Conservation (phyloP, 116 monocot genomes). For the Cymodocea nodosa region DNA sequence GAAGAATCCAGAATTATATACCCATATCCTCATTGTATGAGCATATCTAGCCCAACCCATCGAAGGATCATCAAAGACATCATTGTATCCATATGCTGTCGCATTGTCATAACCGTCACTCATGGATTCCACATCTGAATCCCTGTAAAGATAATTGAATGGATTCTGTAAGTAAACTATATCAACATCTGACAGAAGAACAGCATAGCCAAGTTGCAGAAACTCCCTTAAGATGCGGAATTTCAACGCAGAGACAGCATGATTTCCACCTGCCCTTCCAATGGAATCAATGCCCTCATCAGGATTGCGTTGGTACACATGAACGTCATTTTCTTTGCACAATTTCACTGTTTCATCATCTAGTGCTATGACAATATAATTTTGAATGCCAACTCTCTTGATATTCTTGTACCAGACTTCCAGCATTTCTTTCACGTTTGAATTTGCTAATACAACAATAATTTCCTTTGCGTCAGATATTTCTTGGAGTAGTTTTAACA, state of each 20-base stretch:
- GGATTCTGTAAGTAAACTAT: conserved; percentile 85
- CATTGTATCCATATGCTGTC: conserved; percentile 86
- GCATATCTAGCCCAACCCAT: conserved; percentile 99
- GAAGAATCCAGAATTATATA: conserved; percentile 95
- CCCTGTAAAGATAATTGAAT: conserved; percentile 75
- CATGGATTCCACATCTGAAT: conserved; percentile 95
- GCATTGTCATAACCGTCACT: conserved; percentile 76
- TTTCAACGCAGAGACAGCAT: conserved; percentile 86
- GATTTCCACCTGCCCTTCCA: conserved; percentile 55
- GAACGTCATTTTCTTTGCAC: conserved; percentile 67
- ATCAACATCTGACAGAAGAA: conserved; percentile 96
- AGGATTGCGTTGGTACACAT: conserved; percentile 56
- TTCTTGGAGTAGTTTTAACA: conserved; percentile 56
- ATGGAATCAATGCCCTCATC: conserved; percentile 62
- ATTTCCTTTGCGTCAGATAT: conserved; percentile 62
- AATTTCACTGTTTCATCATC: conserved; percentile 64
- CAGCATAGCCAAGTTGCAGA: conserved; percentile 85
- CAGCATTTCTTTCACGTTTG: conserved; percentile 72
- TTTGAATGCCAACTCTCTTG: conserved; percentile 66
- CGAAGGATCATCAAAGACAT: conserved; percentile 81
- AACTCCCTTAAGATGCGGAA: conserved; percentile 83
- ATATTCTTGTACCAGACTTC: conserved; percentile 66
- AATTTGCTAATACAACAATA: conserved; percentile 75
- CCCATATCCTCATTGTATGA: conserved; percentile 97
- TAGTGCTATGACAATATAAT: conserved; percentile 80